phyloP scores from a whole-genome alignment of 1,284 basidiomycete genomes.

The Clitocybe nebularis region DNA sequence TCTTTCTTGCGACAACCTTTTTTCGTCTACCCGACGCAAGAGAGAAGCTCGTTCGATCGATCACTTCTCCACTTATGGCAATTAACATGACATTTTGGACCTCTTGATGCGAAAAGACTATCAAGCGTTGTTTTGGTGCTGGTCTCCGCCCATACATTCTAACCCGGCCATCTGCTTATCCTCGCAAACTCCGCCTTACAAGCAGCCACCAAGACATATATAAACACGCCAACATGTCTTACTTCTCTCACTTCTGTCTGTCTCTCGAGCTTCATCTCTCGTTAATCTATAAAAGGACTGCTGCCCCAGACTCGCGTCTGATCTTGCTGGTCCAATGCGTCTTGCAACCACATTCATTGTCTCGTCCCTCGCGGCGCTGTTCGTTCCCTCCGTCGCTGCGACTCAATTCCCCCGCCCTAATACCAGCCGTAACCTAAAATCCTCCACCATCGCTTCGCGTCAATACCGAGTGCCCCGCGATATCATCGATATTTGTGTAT shows the following conservation, averaged over 20 bases:
- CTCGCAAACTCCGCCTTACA: background rate
- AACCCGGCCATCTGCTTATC: too few relatives aligned
- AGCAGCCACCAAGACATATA: constrained; percentile 2
- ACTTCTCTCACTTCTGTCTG: background rate
- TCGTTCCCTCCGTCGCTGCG: constrained; percentile 18
- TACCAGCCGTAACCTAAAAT: constrained; percentile 17
- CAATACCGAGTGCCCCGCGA: constrained; percentile 27
- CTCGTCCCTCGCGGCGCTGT: constrained; percentile 17
- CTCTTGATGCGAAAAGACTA: background rate
- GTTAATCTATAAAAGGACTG: constrained; percentile 2
- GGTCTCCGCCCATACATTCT: too few relatives aligned
- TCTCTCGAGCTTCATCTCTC: background rate
- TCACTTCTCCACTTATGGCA: background rate
- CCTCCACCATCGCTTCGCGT: constrained; percentile 21
- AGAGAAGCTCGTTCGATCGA: constrained; percentile 2
- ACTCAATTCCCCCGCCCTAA: constrained; percentile 21
- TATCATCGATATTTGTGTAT: constrained; percentile 29
- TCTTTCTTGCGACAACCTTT: too few relatives aligned
- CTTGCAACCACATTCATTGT: constrained; percentile 27
- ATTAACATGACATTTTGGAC: constrained; percentile 1
- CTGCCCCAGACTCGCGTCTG: background rate
- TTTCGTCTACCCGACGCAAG: background rate
- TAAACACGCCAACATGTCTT: background rate
- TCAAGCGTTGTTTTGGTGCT: too few relatives aligned
- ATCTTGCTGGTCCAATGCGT: constrained; percentile 18